Base-by-base conservation (phyloP, 2,329 filamentous ascomycete genomes). In the Ilyonectria destructans region DNA sequence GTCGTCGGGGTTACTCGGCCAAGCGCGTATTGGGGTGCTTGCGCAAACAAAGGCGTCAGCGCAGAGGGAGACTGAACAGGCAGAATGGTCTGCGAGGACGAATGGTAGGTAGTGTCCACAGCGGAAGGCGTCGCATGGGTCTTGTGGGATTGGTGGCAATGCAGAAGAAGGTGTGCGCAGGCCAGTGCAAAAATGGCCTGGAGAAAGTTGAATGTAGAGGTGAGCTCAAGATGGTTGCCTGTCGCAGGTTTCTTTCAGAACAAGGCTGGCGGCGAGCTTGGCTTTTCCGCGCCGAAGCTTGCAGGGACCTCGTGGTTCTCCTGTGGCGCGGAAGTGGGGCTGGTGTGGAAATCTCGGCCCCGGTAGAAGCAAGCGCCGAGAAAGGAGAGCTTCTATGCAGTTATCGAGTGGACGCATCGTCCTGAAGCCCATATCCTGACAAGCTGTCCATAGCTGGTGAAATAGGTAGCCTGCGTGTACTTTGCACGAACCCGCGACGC, bases 371-470 rank as follows among this genome's bases (percentile, higher is more conserved):
- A 65, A 65, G 49, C 49, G 56, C 19, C n/a, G 37, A 37, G 45
- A 31, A 56, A 40, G 33, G 45, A 60, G 37, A 62, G 64, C 58
- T 49, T n/a, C 29, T 75, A 76, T 76, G 74, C 65, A 74, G 58
- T 62, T 72, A 73, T 64, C 43, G 68, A 68, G 68, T 69, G 55
- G 4, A n/a, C 17, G 5, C 31, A 29, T 69, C 19, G 26, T 23
- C 31, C n/a, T 23, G 21, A 46, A 23, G 46, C 52, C 49, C 26
- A 56, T 69, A 63, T 71, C 65, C 65, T 74, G 71, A 71, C 72
- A 75, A 75, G 68, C 71, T 76, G 74, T 71, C 68, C 71, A 74
- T 46, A 73, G 67, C 58, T 67, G 26, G 57, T 51, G 43, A 31
- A 61, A 55, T 45, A 23, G 58, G 29, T 9, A 31, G 46, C n/a